Evolutionary conservation across 345 rosid genomes (phyloP).

Genomic region (Euphorbia pulcherrima): DNA sequence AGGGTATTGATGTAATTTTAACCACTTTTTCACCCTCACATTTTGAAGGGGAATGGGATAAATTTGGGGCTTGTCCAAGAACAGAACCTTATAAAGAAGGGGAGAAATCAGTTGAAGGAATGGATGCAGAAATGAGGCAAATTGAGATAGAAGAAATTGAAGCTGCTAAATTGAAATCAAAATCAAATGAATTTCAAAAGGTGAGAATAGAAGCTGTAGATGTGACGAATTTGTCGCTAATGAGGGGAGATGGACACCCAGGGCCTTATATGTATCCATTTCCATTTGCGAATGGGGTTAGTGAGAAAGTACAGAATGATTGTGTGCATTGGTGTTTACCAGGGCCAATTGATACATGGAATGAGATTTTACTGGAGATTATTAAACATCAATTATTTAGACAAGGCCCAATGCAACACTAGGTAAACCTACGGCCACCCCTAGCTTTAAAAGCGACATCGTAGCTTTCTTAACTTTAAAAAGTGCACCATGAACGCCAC

Average conservation of each 20-base stretch:
- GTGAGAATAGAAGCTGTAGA: constrained; percentile 66
- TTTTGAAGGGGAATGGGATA: constrained; percentile 96
- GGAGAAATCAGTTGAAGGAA: constrained; percentile 63
- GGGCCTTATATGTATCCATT: constrained; percentile 79
- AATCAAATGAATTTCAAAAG: constrained; percentile 18
- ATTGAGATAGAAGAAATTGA: constrained; percentile 63
- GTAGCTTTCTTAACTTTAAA: too few relatives aligned
- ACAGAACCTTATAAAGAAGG: constrained; percentile 63
- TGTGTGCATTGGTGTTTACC: constrained; percentile 98
- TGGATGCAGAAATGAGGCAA: constrained; percentile 65
- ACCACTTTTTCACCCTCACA: constrained; percentile 88
- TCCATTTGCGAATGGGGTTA: constrained; percentile 72
- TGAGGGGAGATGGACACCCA: constrained; percentile 91
- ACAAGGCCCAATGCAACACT: too few relatives aligned
- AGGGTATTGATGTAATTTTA: constrained; percentile 37
- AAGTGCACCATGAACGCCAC: too few relatives aligned
- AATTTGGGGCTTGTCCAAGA: constrained; percentile 78
- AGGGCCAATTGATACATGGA: constrained; percentile 93
- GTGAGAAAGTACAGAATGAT: constrained; percentile 77
- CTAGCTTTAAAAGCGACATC: too few relatives aligned
- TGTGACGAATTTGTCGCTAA: constrained; percentile 55
- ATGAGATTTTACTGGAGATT: constrained; percentile 62
- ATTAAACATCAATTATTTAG: constrained; percentile 28
- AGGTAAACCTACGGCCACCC: too few relatives aligned
- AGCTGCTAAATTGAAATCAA: constrained; percentile 35